Percentiles rank a stretch among this genome's conserved stretches.
phyloP scores from a whole-genome alignment of 2,329 filamentous ascomycete species.

The Colletotrichum abscissum region DNA sequence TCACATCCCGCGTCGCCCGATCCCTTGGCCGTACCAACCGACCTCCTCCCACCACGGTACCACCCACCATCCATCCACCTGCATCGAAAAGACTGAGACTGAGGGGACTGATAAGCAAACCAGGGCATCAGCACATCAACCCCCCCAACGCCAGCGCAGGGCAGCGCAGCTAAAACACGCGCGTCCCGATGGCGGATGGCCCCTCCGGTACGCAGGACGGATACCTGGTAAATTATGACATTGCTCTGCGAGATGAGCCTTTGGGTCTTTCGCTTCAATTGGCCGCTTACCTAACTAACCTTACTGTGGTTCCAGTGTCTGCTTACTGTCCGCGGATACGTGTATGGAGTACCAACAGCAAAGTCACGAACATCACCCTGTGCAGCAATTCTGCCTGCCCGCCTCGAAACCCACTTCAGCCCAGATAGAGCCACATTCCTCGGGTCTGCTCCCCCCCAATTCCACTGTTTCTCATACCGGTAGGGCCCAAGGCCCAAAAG shows the following conservation, averaged over 20 bases:
- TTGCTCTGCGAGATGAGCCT: conserved; percentile 24
- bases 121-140: background rate
- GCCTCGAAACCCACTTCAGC: conserved; percentile 28
- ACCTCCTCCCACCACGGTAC: background rate
- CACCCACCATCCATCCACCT: background rate
- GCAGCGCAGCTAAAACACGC: conserved; percentile 16
- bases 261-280: background rate
- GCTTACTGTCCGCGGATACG: no score
- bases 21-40: background rate
- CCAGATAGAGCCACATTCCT: conserved; percentile 29
- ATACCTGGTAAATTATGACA: conserved; percentile 14
- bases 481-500: background rate
- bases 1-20: conserved; percentile 1
- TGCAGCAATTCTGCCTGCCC: conserved; percentile 22
- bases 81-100: background rate
- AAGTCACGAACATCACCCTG: background rate
- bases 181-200: background rate
- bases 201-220: background rate
- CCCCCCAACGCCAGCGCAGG: background rate
- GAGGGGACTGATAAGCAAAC: background rate
- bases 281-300: no score
- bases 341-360: no score
- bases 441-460: conserved; percentile 18
- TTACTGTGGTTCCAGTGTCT: no score
- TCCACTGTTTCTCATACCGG: conserved; percentile 21